Evolutionary conservation across 2,329 filamentous ascomycete species (phyloP), one percentile per base, ranked within the genome.

Genomic region (Pseudogymnoascus sp.): DNA sequence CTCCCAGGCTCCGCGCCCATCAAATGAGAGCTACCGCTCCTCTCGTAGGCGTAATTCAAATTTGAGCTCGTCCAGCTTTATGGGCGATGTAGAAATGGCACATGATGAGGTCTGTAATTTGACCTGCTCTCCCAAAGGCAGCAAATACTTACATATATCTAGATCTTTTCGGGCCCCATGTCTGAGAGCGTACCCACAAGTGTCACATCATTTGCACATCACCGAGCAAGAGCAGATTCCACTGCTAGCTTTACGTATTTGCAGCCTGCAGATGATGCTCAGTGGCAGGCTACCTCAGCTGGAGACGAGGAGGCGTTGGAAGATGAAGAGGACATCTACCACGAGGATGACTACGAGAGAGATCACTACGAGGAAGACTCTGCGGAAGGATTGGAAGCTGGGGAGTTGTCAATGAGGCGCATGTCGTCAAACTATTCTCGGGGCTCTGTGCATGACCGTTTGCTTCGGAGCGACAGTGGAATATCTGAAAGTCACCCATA

Each of bases 41-140:
- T 38, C 89, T 64, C 90, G 90, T 73, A 79, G 86, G 60, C 79
- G 87, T 61, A 80, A 80, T 66, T 88, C 86, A 59, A 90, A 90
- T 69, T 79, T 85, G 68, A 91, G 88, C 75, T 85, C 81, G 74
- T 80, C 86, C 36, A 96, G 90, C 75, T 87, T 97, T 67, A 87
- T 96, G 68, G 91, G 91, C 67, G 91, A 96, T 74, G 92, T 97
- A n/a, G 93, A 97, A 73, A 97, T 99, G 94, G 93, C 94, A 18
- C 91, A 95, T 59, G 90, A 96, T 72, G 93, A 97, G 83, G 90
- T 94, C 58, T 39, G 22, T 37, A 57, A 58, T 59, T 57, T 57
- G 9, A 20, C 28, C 7, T 9, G 28, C 28, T 47, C 62, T 22
- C 35, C 63, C 58, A 47, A 30, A 36, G 41, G 5, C 35, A 11